Base-by-base conservation (phyloP, 345 rosid species). In the Angophora floribunda region DNA sequence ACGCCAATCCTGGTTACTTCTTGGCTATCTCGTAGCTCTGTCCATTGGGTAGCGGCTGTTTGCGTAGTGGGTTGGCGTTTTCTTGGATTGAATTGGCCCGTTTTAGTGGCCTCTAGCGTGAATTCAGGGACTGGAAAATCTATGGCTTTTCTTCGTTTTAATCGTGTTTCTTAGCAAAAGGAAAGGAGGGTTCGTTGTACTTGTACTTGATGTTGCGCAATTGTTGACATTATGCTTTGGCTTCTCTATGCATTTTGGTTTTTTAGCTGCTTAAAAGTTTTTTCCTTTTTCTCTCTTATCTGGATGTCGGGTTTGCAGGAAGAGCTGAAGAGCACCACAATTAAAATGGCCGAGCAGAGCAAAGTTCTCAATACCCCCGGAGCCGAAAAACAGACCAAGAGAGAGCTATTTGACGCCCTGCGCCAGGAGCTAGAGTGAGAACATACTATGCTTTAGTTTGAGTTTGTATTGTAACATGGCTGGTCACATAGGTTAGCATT, bases 351-450 rank as follows among this genome's bases (percentile, higher is more conserved):
- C 0, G 98, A 97, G 86, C 96, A 95, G 91, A 97, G 99, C 91
- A 97, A 92, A 93, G 98, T 96, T 87, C 94, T 96, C n/a, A 97
- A 94, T 87, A 94, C 95, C 36, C 96, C 97, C 51, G 97, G 99
- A 28, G 98, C 98, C 28, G 98, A 97, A 93, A 97, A 97, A 87
- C 98, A 96, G 92, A 96, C 98, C 63, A 96, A 97, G 91, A 93
- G 97, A 86, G 99, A 96, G 92, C 93, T 96, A 82, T 96, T 95
- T 86, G 99, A 97, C 89, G 97, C 98, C 26, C 96, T 97, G 90
- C 96, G 97, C 5, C 97, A 94, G 90, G 99, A 97, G 91, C 97
- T 97, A 28, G 98, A 96, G 98, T 96, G 88, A 89, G 95, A n/a
- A 2, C 87, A 87, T 13, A 13, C 52, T 67, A 3, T 61, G 10